phyloP scores from a whole-genome alignment of 2,329 filamentous ascomycete species.

The Colletotrichum sp. region DNA sequence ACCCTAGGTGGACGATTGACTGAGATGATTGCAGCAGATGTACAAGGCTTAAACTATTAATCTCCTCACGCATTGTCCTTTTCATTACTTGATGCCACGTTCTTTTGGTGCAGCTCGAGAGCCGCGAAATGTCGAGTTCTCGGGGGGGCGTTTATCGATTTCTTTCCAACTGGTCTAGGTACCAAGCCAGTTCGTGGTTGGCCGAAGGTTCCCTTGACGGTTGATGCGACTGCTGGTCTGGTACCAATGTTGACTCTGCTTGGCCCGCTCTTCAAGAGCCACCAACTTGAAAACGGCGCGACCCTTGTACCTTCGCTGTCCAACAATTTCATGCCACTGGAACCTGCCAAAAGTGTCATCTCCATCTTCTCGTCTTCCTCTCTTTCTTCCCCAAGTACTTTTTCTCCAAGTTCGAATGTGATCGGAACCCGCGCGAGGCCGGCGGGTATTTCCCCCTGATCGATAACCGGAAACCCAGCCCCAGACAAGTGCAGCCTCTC shows the following conservation, averaged over 20 bases:
- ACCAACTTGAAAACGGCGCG: background rate
- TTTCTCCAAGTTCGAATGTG: background rate
- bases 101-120: background rate
- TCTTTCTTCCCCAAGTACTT: accelerated
- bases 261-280: background rate
- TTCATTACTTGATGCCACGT: background rate
- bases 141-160: accelerated
- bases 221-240: background rate
- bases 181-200: background rate
- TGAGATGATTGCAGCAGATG: background rate
- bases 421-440: background rate
- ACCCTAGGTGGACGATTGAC: background rate
- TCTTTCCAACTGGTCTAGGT: background rate
- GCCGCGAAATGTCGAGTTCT: background rate
- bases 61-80: accelerated
- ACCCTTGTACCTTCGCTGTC: background rate
- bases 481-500: background rate
- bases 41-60: background rate
- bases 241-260: background rate
- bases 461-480: background rate
- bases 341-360: background rate
- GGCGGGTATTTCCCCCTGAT: background rate
- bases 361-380: background rate
- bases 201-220: background rate
- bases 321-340: background rate